Conservation (phyloP, 225 moss, liverwort and hornwort genomes). For the Neckera pumila region DNA sequence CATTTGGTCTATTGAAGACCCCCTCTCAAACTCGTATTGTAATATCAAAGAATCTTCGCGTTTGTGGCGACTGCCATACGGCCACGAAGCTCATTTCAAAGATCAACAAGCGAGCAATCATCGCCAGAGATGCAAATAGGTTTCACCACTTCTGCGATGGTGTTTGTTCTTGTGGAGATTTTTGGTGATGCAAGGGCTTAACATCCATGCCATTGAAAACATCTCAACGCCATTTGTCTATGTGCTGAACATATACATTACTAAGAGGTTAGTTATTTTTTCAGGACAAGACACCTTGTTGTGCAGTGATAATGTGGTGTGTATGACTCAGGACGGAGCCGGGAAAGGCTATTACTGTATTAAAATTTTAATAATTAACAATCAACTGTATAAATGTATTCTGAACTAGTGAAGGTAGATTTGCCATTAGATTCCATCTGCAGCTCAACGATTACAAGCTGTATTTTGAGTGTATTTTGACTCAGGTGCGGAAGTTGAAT, state of each 20-base stretch:
- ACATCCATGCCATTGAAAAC: not conserved
- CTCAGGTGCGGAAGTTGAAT: too few relatives aligned
- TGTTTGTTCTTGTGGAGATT: slow-evolving; percentile 48
- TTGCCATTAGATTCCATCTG: not conserved
- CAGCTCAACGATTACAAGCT: not conserved
- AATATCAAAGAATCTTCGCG: slow-evolving; percentile 27
- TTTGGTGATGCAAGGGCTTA: slow-evolving; percentile 21
- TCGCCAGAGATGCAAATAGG: slow-evolving; percentile 41
- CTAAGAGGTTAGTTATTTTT: not conserved
- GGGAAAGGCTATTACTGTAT: not conserved
- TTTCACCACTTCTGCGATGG: slow-evolving; percentile 49
- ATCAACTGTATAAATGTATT: not conserved
- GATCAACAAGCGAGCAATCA: slow-evolving; percentile 28
- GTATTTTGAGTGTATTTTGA: not conserved
- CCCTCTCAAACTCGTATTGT: slow-evolving; percentile 12
- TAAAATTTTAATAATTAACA: too few relatives aligned
- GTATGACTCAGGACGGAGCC: not conserved
- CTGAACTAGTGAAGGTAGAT: not conserved
- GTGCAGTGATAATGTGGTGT: not conserved
- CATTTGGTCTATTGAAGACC: slow-evolving; percentile 29
- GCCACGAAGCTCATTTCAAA: slow-evolving; percentile 51
- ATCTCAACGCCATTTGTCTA: not conserved
- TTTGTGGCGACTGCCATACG: slow-evolving; percentile 44
- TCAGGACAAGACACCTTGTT: not conserved
- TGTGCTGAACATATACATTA: not conserved